A percentile compares a stretch with the other conserved stretches of the same genome.
These are phyloP conservation scores for Catharanthus roseus DNA, from an alignment of 257 asterid genomes.

Conservation along the genomic window DNA sequence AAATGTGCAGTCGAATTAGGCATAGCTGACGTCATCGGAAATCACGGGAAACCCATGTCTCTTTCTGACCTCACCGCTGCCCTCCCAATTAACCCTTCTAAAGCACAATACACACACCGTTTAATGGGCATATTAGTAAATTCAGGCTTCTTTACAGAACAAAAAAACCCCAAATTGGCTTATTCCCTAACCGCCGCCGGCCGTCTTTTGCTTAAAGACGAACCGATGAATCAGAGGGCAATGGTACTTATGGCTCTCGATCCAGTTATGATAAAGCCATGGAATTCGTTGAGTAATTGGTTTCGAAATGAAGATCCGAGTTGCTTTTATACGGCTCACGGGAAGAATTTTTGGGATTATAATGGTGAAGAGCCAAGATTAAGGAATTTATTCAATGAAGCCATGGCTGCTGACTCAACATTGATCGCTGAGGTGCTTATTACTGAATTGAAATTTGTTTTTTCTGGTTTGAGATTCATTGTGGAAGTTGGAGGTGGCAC, in stretches of 20 bases:
- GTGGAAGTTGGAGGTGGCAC: too few species aligned
- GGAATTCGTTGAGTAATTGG: slow-evolving; percentile 8
- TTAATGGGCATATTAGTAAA: slow-evolving; percentile 18
- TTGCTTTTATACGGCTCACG: too few species aligned
- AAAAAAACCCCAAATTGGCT: too few species aligned
- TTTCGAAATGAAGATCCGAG: too few species aligned
- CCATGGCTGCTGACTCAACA: too few species aligned
- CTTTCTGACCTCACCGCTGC: slow-evolving; percentile 18
- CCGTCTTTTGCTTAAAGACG: neutral
- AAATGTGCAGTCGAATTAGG: slow-evolving; percentile 22
- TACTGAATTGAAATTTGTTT: too few species aligned
- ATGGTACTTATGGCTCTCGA: neutral
- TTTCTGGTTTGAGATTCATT: too few species aligned
- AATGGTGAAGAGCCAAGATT: too few species aligned
- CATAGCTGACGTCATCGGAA: slow-evolving; percentile 19
- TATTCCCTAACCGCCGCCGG: slow-evolving; percentile 8
- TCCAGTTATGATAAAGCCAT: neutral
- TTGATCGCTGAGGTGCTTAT: too few species aligned
- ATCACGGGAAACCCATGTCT: slow-evolving; percentile 18
- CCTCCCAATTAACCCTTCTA: slow-evolving; percentile 19
- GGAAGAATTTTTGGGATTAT: too few species aligned
- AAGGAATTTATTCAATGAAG: neutral
- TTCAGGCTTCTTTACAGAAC: slow-evolving; percentile 13
- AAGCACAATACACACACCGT: slow-evolving; percentile 6
- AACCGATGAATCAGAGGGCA: slow-evolving; percentile 6